These are phyloP conservation scores for Drechslera avenae DNA, from an alignment of 2,329 filamentous ascomycete genomes.

Conservation along the genomic window DNA sequence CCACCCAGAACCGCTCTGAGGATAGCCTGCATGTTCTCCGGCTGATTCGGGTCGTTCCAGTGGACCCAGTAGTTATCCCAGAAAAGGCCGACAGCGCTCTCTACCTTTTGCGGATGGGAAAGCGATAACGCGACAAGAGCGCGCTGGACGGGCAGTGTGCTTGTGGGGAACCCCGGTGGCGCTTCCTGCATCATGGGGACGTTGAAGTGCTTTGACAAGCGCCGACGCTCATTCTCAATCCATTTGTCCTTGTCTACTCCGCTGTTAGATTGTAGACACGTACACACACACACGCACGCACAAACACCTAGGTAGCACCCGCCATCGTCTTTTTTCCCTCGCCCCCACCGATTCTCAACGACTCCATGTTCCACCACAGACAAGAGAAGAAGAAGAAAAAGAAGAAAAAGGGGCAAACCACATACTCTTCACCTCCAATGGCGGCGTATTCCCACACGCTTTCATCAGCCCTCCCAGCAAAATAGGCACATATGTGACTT, in stretches of 20 bases:
- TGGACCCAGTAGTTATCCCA: conserved; percentile 61
- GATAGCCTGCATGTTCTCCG: conserved; percentile 52
- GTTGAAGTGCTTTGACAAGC: conserved; percentile 60
- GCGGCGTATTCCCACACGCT: conserved; percentile 58
- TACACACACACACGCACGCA: background rate
- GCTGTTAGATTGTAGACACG: conserved; percentile 8
- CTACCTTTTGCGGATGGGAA: conserved; percentile 50
- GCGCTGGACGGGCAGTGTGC: conserved; percentile 59
- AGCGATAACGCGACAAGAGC: conserved; percentile 56
- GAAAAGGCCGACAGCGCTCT: conserved; percentile 52
- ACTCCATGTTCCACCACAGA: too few species aligned
- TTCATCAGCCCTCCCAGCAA: conserved; percentile 66
- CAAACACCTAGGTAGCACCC: background rate
- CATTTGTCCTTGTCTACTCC: conserved; percentile 63
- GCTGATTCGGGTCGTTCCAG: conserved; percentile 52
- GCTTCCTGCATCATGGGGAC: conserved; percentile 56
- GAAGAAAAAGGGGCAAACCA: background rate
- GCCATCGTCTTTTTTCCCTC: too few species aligned
- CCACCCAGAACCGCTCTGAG: conserved; percentile 56
- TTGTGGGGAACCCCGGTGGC: conserved; percentile 60
- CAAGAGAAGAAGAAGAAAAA: background rate
- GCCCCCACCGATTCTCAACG: too few species aligned
- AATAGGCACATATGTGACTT: conserved; percentile 63
- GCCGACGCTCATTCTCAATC: conserved; percentile 59
- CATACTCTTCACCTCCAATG: conserved; percentile 62